Evolutionary conservation across 208 protist genomes (phyloP).

Genomic region (Phytomonas sp.): DNA sequence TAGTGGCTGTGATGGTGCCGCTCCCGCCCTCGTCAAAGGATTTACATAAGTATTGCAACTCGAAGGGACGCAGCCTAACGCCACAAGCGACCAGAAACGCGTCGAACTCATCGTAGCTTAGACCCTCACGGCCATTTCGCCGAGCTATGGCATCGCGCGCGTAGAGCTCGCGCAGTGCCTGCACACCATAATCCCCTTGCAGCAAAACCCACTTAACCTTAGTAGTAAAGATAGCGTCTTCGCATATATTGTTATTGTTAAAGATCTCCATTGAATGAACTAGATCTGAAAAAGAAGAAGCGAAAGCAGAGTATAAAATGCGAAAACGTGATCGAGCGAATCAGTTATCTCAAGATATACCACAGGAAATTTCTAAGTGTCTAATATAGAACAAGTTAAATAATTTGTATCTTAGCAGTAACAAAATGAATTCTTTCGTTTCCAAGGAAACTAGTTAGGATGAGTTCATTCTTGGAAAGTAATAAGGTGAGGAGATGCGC

Average conservation of each 20-base stretch:
- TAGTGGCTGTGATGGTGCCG: conserved; percentile 39
- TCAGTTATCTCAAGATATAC: not conserved
- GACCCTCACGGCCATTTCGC: conserved; percentile 18
- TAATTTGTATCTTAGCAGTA: not conserved
- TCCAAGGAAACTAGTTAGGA: not conserved
- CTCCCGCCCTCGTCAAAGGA: conserved; percentile 59
- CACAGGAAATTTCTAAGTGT: not conserved
- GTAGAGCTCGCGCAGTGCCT: conserved; percentile 51
- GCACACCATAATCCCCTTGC: conserved; percentile 24
- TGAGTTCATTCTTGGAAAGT: not conserved
- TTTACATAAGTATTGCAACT: conserved; percentile 54
- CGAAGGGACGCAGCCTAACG: conserved; percentile 32
- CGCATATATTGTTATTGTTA: conserved; percentile 66
- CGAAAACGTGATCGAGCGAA: not conserved
- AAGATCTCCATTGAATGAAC: conserved; percentile 26
- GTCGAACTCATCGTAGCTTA: conserved; percentile 49
- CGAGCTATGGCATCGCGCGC: conserved; percentile 26
- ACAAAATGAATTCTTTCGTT: not conserved
- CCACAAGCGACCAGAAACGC: conserved; percentile 36
- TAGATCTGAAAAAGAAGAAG: not conserved
- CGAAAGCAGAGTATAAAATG: not conserved
- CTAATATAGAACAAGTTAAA: not conserved
- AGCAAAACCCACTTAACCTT: conserved; percentile 62
- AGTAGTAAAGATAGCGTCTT: conserved; percentile 57
- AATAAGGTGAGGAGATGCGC: not conserved